Conservation (phyloP, 805 yeast species). For the Pichia ethanolica region DNA sequence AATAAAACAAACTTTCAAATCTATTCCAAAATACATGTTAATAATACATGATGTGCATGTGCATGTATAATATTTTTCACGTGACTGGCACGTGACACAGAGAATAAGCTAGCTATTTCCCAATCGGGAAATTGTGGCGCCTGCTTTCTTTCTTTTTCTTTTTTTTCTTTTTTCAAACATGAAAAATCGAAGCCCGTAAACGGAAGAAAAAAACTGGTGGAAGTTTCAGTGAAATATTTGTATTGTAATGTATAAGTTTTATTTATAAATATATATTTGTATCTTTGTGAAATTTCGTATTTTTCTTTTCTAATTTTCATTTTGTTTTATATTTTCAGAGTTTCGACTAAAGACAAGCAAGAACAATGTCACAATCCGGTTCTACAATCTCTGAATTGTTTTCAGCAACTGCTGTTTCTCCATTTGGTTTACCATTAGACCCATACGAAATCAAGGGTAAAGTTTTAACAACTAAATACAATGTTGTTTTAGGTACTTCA, state of each 20-base stretch:
- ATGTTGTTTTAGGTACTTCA: constrained; percentile 47
- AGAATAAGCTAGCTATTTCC: background rate
- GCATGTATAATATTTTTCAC: too few species aligned
- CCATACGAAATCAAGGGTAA: constrained; percentile 43
- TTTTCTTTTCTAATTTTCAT: too few species aligned
- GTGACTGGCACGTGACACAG: too few species aligned
- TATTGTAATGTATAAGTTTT: too few species aligned
- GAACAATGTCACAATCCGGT: constrained; percentile 11
- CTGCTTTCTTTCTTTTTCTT: too few species aligned
- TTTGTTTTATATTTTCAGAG: background rate
- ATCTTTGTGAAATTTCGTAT: too few species aligned
- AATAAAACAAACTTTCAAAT: too few species aligned
- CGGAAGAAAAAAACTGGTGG: background rate
- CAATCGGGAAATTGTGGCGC: background rate
- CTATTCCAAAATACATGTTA: too few species aligned
- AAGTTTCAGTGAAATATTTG: too few species aligned
- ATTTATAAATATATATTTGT: too few species aligned
- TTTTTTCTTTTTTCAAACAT: too few species aligned
- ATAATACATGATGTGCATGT: background rate
- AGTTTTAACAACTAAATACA: constrained; percentile 46
- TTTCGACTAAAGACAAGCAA: too few species aligned
- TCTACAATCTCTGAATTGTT: constrained; percentile 19
- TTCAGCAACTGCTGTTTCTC: constrained; percentile 37
- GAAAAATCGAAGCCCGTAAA: background rate
- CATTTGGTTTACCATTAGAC: constrained; percentile 58